Base-by-base conservation (phyloP, 2,329 filamentous ascomycete genomes). In the Hypocrella siamensis region DNA sequence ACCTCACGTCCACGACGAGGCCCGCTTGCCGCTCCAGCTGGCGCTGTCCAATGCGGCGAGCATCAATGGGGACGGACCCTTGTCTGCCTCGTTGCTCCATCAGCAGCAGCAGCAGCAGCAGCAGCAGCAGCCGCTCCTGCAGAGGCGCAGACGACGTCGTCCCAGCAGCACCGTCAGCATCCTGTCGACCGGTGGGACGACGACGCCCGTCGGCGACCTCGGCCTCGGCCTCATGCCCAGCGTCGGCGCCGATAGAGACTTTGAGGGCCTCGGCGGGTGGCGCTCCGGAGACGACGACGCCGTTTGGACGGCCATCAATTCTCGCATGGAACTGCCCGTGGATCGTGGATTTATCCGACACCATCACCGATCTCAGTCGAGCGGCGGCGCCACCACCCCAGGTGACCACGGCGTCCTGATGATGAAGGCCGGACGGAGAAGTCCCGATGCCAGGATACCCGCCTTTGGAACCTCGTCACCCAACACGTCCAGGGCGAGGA, bases 221-320 rank as follows among this genome's bases (percentile, higher is more conserved):
- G 47, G 52, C 6, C 42, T 61, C 27, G 52, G 58, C 5, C 42
- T 69, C 12, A 51, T 59, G 11, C 58, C 63, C 6, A 65, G 59
- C 37, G 48, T 66, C 21, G 67, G 67, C 0, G 50, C 65, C 4
- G 61, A 65, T 32, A 54, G 70, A 19, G 70, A 75, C 43, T 75
- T 65, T 39, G 70, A 75, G 40, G 70, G 70, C 6, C 49, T 75
- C 2, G 70, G 70, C 14, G 70, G 70, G 3, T 75, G 69, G 67
- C 54, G 67, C 30, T 39, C 70, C 12, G 47, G 51, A 10, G 44
- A 46, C 21, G 57, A 64, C 33, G 61, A 67, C 18, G 53, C 62
- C 25, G 42, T 57, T 19, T 70, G 66, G 65, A 61, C 59, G 14
- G 61, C 58, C 28, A 65, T 69, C 38, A 68, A 68, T 40, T 65